Evolutionary conservation across 306 rosid species (phyloP), one percentile per base, ranked within the genome.

Genomic region (Carpinus fangiana): DNA sequence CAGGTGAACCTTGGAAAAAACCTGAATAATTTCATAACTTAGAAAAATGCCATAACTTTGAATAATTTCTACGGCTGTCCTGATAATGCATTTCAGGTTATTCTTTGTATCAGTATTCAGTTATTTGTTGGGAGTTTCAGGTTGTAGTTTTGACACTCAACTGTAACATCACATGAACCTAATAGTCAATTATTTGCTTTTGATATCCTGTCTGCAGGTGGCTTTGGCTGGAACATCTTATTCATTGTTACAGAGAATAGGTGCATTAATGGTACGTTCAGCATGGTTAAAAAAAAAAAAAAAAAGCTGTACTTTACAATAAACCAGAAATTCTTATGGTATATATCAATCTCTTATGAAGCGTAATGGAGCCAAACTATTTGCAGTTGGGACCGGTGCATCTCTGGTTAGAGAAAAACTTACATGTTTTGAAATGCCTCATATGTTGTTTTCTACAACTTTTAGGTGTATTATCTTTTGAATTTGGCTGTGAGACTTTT

Each of bases 31-130:
- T 28, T 28, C 34, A 28, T 28, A 28, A 28, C 26, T 23, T 23
- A 23, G 26, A 23, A 23, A 0, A 23, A 23, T 23, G 26, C 26
- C 26, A 23, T 23, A 28, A 28, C 41, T 36, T 36, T n/a, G n/a
- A n/a, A n/a, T n/a, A n/a, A n/a, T n/a, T n/a, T n/a, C n/a, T n/a
- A 90, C 80, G 90, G 90, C 79, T 95, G 99, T 79, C 99, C 99
- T 0, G 99, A 93, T 70, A 95, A 95, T 75, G 98, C 99, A 23
- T 95, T 95, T 50, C 99, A 95, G 96, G 99, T 93, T 18, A 67
- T 20, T 75, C 18, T 50, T 76, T 61, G 1, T 31, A 18, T 26
- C 8, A 5, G 17, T 13, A 28, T 47, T 45, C 56, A 54, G 26
- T 70, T 65, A 34, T 4, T n/a, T 65, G 12, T 65, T 17, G 66